Evolutionary conservation across 768 basidiomycete genomes (phyloP).

Genomic region (Suillus discolor): DNA sequence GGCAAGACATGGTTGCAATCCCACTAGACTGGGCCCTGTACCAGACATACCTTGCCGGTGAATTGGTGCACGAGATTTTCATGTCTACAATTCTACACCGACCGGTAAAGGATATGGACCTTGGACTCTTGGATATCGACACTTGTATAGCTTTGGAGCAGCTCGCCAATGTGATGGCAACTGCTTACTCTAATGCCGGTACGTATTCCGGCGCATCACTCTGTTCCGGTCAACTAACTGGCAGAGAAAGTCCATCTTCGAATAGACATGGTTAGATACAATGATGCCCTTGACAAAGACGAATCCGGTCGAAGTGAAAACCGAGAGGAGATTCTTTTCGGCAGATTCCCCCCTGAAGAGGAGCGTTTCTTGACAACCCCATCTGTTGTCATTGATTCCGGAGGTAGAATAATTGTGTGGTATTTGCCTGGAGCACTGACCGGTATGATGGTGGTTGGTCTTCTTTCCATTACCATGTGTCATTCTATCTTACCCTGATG

Average conservation of each 20-base stretch:
- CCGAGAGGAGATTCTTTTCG: not conserved
- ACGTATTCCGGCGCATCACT: not conserved
- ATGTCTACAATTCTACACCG: not conserved
- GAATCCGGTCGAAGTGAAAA: not conserved
- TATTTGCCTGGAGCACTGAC: constrained; percentile 1
- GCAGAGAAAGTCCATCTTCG: not conserved
- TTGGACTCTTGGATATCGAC: not conserved
- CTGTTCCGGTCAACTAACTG: not conserved
- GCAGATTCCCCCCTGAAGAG: not conserved
- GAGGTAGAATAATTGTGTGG: not conserved
- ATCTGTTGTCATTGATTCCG: not conserved
- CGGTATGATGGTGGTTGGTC: not conserved
- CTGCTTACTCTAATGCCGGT: not conserved
- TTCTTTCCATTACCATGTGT: not conserved
- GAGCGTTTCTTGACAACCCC: not conserved
- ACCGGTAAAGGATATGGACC: not conserved
- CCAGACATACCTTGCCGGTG: not conserved
- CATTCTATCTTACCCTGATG: not conserved
- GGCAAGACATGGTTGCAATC: not conserved
- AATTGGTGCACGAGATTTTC: not conserved
- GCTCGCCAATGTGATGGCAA: not conserved
- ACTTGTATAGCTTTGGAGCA: not conserved
- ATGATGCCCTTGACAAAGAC: not conserved
- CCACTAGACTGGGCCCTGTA: not conserved
- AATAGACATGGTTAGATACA: not conserved